Percentiles rank a stretch among this genome's conserved stretches.
These are phyloP conservation scores for Globisporangium canariense DNA, from an alignment of 352 stramenopile genomes.

Conservation along the genomic window DNA sequence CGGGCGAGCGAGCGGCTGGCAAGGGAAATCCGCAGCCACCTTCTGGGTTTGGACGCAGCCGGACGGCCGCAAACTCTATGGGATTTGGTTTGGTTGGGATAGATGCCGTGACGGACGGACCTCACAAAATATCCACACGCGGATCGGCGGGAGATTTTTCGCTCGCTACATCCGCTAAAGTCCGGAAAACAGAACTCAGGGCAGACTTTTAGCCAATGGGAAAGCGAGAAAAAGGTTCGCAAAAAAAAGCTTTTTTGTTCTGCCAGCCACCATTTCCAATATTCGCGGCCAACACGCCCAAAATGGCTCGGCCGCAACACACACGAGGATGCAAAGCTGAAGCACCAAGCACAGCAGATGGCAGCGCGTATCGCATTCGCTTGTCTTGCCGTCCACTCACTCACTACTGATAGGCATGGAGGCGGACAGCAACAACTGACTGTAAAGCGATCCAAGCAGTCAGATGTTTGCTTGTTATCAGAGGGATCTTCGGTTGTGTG, in stretches of 20 bases:
- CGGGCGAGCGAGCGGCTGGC: background rate
- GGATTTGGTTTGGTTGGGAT: background rate
- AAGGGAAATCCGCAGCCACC: constrained; percentile 6
- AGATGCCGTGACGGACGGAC: background rate
- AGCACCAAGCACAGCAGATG: constrained; percentile 4
- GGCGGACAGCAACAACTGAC: background rate
- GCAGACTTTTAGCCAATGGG: background rate
- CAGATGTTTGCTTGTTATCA: constrained; percentile 4
- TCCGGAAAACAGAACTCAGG: constrained; percentile 13
- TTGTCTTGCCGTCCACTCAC: background rate
- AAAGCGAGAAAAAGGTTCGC: background rate
- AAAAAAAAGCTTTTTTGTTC: background rate
- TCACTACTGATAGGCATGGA: background rate
- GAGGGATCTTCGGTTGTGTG: background rate
- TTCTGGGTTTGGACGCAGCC: background rate
- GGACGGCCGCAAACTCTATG: background rate
- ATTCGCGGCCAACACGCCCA: too few relatives aligned
- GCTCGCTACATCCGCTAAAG: background rate
- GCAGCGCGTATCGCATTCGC: background rate
- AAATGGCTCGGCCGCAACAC: background rate
- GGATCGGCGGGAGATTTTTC: background rate
- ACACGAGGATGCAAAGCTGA: constrained; percentile 2
- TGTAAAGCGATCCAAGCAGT: background rate
- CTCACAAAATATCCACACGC: constrained; percentile 11
- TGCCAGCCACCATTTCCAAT: background rate